phyloP scores from a whole-genome alignment of 768 basidiomycete genomes.

The Suillus clintonianus region DNA sequence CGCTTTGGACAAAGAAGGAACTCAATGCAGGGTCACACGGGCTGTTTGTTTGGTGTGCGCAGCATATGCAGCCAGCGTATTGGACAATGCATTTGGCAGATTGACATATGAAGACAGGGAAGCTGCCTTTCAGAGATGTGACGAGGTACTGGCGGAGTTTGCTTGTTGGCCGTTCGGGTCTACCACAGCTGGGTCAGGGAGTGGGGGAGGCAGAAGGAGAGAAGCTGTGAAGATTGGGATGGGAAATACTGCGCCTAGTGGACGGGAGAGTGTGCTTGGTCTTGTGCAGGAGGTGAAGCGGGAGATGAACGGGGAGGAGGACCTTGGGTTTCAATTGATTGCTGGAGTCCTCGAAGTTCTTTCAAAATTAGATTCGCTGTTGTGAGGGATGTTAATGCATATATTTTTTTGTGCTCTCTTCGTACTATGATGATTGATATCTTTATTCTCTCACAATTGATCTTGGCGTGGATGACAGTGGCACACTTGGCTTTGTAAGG shows the following conservation, averaged over 20 bases:
- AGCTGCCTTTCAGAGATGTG: constrained; percentile 88
- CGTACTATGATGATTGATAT: background rate
- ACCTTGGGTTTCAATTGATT: constrained; percentile 86
- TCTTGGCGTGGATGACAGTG: background rate
- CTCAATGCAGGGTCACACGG: constrained; percentile 77
- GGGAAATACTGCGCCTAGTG: constrained; percentile 51
- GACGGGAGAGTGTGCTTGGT: constrained; percentile 71
- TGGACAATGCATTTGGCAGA: constrained; percentile 91
- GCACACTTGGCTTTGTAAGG: background rate
- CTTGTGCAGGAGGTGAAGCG: constrained; percentile 72
- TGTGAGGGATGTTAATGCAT: constrained; percentile 19
- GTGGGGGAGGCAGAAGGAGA: constrained; percentile 41
- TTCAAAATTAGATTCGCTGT: constrained; percentile 80
- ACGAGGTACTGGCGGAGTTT: constrained; percentile 93
- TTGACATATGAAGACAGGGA: constrained; percentile 93
- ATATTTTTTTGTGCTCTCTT: background rate
- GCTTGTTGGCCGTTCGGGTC: constrained; percentile 84
- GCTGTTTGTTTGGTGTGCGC: constrained; percentile 88
- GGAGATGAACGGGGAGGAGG: constrained; percentile 74
- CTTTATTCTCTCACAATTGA: background rate
- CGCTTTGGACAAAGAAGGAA: constrained; percentile 76
- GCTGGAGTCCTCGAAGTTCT: constrained; percentile 93
- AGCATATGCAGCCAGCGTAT: constrained; percentile 91
- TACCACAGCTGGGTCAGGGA: constrained; percentile 28
- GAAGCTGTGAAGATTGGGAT: constrained; percentile 52